phyloP scores from a whole-genome alignment of 345 rosid species.

The Toxicodendron radicans region DNA sequence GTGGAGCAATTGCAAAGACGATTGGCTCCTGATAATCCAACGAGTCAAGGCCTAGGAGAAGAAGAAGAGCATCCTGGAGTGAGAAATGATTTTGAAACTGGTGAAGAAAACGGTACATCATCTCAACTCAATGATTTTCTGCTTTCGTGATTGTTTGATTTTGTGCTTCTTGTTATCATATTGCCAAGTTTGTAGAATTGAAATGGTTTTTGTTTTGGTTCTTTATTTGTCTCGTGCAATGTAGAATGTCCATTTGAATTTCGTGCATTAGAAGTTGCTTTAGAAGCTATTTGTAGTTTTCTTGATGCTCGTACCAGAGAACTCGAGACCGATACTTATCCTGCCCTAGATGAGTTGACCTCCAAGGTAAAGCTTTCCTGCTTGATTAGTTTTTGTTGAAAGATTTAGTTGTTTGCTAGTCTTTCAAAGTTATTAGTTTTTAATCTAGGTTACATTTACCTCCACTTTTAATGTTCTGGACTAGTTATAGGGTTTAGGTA shows the following conservation, averaged over 20 bases:
- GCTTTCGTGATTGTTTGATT: not conserved
- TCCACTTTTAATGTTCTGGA: not conserved
- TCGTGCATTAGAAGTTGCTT: conserved; percentile 52
- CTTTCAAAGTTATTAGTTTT: not conserved
- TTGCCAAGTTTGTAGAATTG: not conserved
- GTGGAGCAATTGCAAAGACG: conserved; percentile 52
- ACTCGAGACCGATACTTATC: conserved; percentile 54
- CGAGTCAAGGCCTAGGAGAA: conserved; percentile 32
- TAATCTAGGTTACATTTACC: not conserved
- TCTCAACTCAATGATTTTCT: not conserved
- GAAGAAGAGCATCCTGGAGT: conserved; percentile 38
- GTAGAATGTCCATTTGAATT: conserved; percentile 60
- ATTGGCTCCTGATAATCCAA: conserved; percentile 29
- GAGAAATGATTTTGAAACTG: conserved; percentile 30
- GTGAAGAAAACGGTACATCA: conserved; percentile 29
- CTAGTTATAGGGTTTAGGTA: not conserved
- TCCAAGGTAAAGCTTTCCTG: conserved; percentile 34
- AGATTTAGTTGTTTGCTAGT: not conserved
- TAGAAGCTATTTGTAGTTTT: conserved; percentile 62
- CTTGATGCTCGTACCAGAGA: conserved; percentile 54
- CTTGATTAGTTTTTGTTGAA: conserved; percentile 1
- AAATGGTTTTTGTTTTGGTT: not conserved
- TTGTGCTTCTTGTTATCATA: conserved; percentile 7
- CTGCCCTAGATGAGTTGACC: conserved; percentile 62
- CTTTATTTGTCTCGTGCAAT: conserved; percentile 12